Evolutionary conservation across 2,329 filamentous ascomycete genomes (phyloP), one percentile per base, ranked within the genome.

Genomic region (Calonectria pteridis): DNA sequence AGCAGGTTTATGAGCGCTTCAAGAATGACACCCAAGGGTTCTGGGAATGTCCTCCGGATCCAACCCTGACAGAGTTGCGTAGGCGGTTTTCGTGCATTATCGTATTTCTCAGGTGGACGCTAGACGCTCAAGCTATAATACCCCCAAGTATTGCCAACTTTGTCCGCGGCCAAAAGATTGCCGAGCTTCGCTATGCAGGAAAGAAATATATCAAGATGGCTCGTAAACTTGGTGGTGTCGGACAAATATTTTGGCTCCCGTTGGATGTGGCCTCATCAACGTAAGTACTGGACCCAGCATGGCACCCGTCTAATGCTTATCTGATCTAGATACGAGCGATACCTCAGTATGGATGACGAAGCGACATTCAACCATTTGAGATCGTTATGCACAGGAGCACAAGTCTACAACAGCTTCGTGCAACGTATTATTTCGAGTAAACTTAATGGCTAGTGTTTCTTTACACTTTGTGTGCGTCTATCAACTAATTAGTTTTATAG

Each of bases 131-230:
- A n/a, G 72, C 73, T 2, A 70, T 73, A 58, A 59, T 81, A 10
- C 78, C 81, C 0, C 63, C 73, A 1, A 71, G 73, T 16, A 71
- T 83, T 3, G 72, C 79, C 26, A 53, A 51, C 2, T 35, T 81
- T 1, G 73, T 80, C 2, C 75, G 78, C 14, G 78, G 78, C 1
- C 68, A 77, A 0, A 82, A 80, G 7, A 59, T 76, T 1, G 73
- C 79, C 0, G 83, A 84, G 4, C 46, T 84, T 20, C 73, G 81
- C 3, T 82, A 83, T 69, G 80, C 82, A 0, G 83, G 83, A 0
- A 82, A 78, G 33, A 84, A 84, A 53, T 84, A 84, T 6, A 79
- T 83, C 65, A 83, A 84, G 67, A 82, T 84, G 40, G 80, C 80
- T 0, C 73, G 83, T 1, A 74, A 76, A 20, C 74, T 84, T 2